Percentiles rank a stretch among this genome's conserved stretches.
These are phyloP conservation scores for Endotrypanum monterogeii DNA, from an alignment of 208 protist species.

Conservation along the genomic window DNA sequence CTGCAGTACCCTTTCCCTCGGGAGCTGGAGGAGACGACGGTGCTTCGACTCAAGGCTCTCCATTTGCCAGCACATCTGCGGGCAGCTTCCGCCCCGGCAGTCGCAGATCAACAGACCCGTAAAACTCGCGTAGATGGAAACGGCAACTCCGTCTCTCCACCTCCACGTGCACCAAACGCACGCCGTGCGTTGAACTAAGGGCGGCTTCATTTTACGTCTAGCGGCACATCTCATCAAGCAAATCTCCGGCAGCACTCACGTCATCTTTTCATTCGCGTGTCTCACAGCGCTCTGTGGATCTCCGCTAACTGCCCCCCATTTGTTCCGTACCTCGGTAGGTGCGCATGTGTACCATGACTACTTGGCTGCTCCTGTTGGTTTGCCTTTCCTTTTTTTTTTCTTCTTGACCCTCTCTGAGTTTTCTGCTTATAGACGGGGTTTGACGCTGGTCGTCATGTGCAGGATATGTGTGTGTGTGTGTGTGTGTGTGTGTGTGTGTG, in stretches of 20 bases:
- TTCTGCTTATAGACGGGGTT: not conserved
- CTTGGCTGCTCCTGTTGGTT: not conserved
- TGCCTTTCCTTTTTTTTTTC: not conserved
- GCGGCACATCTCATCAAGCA: no score
- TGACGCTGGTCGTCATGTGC: not conserved
- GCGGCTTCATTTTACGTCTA: no score
- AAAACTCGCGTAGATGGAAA: not conserved
- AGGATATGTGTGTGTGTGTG: not conserved
- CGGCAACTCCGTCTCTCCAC: constrained; percentile 1
- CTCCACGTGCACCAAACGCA: constrained; percentile 7
- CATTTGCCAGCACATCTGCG: constrained; percentile 29
- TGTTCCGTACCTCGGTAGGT: no score
- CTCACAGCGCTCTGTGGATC: no score
- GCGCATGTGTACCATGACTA: no score
- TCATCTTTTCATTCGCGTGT: no score
- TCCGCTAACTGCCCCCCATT: no score
- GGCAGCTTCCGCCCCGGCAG: constrained; percentile 21
- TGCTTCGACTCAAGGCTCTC: constrained; percentile 63
- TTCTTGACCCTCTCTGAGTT: not conserved
- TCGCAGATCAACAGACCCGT: not conserved
- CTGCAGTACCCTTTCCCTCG: constrained; percentile 80
- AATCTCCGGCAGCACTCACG: no score
- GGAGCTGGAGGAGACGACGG: constrained; percentile 59
- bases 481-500: constrained; percentile 3
- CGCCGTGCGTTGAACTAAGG: no score